Evolutionary conservation across 345 rosid species (phyloP), one percentile per base, ranked within the genome.

Genomic region (Carallia brachiata): DNA sequence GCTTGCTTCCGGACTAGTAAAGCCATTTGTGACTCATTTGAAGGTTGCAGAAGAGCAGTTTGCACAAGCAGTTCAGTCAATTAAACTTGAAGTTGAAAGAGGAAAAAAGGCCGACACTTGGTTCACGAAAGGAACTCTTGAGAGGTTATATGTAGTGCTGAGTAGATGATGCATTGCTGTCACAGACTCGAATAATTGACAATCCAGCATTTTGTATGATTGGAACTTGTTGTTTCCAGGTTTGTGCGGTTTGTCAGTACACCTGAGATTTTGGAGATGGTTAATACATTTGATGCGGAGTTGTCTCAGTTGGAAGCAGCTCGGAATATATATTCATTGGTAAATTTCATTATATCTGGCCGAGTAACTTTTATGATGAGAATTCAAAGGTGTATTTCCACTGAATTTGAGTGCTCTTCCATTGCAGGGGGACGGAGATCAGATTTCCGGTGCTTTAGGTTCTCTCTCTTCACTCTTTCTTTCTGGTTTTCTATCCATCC

Each of bases 231-330:
- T 72, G 48, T 75, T 80, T 79, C 64, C 78, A 95, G 99, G 87
- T 92, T 95, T 92, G 99, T 95, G 73, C 89, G 92, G 65, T 95
- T 92, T 84, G 99, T 95, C 75, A 92, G 96, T 75, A 90, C 97
- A 55, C 99, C 99, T 2, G 99, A 95, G 85, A 86, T 92, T 73
- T 75, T 95, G 83, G 99, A 92, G 68, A 76, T 83, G 84, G 97
- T 90, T 48, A 92, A 83, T 68, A 81, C 86, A 58, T 79, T 82
- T 78, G 96, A 92, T 81, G 88, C 72, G 27, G 99, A 95, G 84
- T 85, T 95, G 97, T 92, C 96, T 81, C 97, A 92, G 77, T 83
- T 92, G 84, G 99, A 92, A 83, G 89, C 88, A 62, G 99, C 99
- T 48, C 84, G 83, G 4, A 89, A 72, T 80, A 84, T 92, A 72